Conservation (phyloP, 371 early-diverging fungal species). For the Mortierella sp. region DNA sequence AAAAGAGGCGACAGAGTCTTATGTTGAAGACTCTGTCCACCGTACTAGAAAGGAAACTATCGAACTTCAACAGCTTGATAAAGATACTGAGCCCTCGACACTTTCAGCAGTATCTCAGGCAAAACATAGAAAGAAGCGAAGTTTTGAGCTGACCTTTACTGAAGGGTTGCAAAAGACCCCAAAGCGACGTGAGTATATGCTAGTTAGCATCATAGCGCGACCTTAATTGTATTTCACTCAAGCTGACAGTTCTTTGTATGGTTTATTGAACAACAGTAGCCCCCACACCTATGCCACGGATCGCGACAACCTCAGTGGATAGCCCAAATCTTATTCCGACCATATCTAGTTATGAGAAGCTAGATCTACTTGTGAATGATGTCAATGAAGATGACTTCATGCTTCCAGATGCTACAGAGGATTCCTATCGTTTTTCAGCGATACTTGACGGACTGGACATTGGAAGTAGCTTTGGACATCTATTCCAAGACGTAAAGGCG, state of each 20-base stretch:
- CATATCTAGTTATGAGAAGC: neutral
- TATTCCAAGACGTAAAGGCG: conserved; percentile 11
- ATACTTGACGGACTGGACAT: conserved; percentile 8
- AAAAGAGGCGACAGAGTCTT: no score
- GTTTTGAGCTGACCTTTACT: conserved; percentile 1
- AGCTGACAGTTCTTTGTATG: neutral
- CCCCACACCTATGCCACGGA: neutral
- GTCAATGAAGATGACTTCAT: conserved; percentile 11
- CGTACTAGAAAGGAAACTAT: conserved; percentile 17
- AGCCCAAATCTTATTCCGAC: neutral
- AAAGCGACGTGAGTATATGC: conserved; percentile 5
- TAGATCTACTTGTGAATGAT: conserved; percentile 1
- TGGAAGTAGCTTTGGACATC: conserved; percentile 7
- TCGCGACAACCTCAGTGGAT: conserved; percentile 1
- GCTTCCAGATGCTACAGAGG: conserved; percentile 1
- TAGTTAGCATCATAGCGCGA: neutral
- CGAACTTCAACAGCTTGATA: conserved; percentile 2
- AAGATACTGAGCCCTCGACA: neutral
- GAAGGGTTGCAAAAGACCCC: conserved; percentile 1
- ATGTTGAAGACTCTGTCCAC: conserved; percentile 17
- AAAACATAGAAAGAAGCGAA: conserved; percentile 15
- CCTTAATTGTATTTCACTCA: conserved; percentile 1
- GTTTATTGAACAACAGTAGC: conserved; percentile 2
- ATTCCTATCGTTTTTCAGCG: conserved; percentile 1
- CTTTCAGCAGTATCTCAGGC: conserved; percentile 14